Evolutionary conservation across 306 rosid species (phyloP).

Genomic region (Cucumis cinereus): DNA sequence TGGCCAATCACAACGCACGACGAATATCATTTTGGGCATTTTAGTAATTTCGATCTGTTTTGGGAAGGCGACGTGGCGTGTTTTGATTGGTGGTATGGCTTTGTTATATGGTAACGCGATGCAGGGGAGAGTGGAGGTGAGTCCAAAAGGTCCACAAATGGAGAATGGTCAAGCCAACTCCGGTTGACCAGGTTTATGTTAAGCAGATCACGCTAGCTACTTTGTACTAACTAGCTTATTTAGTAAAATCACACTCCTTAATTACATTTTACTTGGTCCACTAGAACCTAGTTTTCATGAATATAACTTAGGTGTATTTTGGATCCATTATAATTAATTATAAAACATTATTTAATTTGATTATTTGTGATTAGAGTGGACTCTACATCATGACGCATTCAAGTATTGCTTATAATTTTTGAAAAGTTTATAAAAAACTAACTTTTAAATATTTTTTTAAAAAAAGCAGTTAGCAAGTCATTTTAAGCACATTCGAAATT

Average conservation of each 20-base stretch:
- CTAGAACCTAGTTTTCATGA: too few species aligned
- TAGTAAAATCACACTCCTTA: background rate
- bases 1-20: background rate
- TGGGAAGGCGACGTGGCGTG: background rate
- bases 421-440: too few species aligned
- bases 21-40: background rate
- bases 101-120: background rate
- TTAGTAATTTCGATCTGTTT: rapidly evolving
- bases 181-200: background rate
- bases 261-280: background rate
- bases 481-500: too few species aligned
- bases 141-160: background rate
- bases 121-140: background rate
- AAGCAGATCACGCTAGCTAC: background rate
- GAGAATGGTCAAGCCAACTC: slow-evolving; percentile 16
- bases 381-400: too few species aligned
- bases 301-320: too few species aligned
- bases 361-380: too few species aligned
- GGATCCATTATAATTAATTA: too few species aligned
- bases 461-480: too few species aligned
- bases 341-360: too few species aligned
- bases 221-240: background rate
- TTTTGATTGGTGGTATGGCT: background rate
- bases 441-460: too few species aligned
- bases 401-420: too few species aligned